Evolutionary conservation across 441 rosid species (phyloP), one percentile per base, ranked within the genome.

Genomic region (Populus hybrid): DNA sequence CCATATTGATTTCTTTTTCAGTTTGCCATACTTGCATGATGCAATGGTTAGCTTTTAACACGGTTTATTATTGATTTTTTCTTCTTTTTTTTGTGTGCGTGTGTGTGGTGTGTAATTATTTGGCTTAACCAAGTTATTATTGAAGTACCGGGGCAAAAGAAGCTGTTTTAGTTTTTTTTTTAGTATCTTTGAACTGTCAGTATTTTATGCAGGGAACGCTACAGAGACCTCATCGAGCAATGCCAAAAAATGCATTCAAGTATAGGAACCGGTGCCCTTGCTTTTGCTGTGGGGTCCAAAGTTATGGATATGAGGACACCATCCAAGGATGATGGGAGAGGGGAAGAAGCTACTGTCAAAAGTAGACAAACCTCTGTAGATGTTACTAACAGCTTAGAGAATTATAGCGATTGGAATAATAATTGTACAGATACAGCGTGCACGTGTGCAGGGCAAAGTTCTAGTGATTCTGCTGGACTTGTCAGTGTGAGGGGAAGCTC

Each of bases 181-280:
- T 23, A 69, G 32, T 21, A 65, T n/a, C 71, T 32, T 57, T 50
- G 64, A 23, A 61, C 9, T 21, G 9, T 30, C 28, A 75, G 76
- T 75, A 75, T 72, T 65, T 80, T 80, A 80, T 78, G 88, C 90
- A 94, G 99, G 92, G 89, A 93, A 74, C 90, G 91, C 28, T 93
- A 89, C 78, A 69, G 81, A 82, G 92, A 90, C 69, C 85, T 95
- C 84, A 82, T 93, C 76, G 87, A 81, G 85, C 91, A 93, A 84
- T 95, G 99, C 68, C 98, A 93, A 80, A 72, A 77, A 75, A 95
- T 95, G 98, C 97, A 95, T 89, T 87, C 98, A 76, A 95, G 95
- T 81, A 88, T 93, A 72, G 99, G 99, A 85, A 93, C 97, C 75
- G 99, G 99, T 75, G 84, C 90, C 57, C 97, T 95, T 87, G 99